Percentiles rank a stretch among this genome's conserved stretches.
Evolutionary conservation across 179 eudicot genomes (phyloP).

Genomic region (Beta corolliflora): DNA sequence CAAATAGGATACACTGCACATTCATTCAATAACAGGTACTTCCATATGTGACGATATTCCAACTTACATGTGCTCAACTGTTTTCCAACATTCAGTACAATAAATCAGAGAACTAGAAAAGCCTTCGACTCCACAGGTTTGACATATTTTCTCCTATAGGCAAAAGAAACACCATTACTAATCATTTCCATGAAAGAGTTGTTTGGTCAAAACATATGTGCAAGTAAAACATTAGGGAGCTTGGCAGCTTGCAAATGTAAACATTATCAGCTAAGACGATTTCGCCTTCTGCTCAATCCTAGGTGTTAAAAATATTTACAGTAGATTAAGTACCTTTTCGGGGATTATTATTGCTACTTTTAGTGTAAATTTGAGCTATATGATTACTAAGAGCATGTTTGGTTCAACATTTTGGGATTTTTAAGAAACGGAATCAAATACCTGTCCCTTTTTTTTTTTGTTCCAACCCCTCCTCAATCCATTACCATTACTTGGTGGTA

Average conservation of each 20-base stretch:
- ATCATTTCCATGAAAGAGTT: neutral
- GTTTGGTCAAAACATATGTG: neutral
- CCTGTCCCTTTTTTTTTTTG: too few relatives aligned
- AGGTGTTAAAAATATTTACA: neutral
- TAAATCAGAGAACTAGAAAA: conserved; percentile 40
- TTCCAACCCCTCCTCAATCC: too few relatives aligned
- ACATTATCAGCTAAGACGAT: too few relatives aligned
- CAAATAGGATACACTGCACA: neutral
- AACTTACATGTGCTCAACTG: conserved; percentile 55
- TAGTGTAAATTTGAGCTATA: neutral
- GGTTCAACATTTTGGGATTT: too few relatives aligned
- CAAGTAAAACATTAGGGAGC: neutral
- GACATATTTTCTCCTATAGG: conserved; percentile 44
- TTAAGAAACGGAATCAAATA: too few relatives aligned
- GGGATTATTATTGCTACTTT: neutral
- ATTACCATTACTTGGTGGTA: too few relatives aligned
- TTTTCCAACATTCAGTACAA: conserved; percentile 48
- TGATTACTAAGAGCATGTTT: neutral
- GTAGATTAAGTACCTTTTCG: neutral
- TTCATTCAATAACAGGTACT: neutral
- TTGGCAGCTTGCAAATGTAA: neutral
- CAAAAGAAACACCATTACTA: conserved; percentile 7
- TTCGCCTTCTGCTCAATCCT: neutral
- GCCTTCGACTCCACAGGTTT: conserved; percentile 54
- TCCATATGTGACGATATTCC: neutral